These are phyloP conservation scores for Sonneratia caseolaris DNA, from an alignment of 345 rosid genomes.

Conservation along the genomic window DNA sequence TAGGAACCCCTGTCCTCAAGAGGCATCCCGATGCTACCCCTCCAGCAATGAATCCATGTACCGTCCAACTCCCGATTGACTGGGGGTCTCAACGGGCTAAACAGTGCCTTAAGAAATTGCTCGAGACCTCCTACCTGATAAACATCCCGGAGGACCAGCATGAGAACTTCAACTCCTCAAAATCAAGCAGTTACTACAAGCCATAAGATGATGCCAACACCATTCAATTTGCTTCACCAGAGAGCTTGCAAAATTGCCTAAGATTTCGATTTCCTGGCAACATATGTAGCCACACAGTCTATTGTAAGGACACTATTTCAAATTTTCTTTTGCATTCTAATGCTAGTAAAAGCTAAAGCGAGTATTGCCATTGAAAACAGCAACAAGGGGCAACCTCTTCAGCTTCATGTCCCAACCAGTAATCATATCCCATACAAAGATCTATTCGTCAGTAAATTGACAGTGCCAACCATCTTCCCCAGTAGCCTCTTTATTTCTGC, in stretches of 20 bases:
- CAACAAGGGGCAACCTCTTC: background rate
- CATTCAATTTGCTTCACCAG: background rate
- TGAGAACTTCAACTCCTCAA: no score
- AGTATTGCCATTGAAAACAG: background rate
- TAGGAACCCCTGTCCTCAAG: no score
- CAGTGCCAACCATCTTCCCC: background rate
- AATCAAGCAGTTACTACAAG: no score
- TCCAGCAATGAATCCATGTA: no score
- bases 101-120: no score
- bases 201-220: no score
- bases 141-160: no score
- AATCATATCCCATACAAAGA: background rate
- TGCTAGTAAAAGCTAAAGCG: background rate
- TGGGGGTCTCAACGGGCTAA: no score
- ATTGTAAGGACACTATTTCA: background rate
- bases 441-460: background rate
- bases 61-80: no score
- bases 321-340: background rate
- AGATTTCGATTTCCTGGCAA: background rate
- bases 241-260: background rate
- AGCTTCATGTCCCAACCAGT: background rate
- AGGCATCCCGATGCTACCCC: no score
- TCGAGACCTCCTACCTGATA: no score
- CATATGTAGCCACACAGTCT: background rate
- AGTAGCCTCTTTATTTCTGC: background rate